These are phyloP conservation scores for Cladophialophora bantiana DNA, from an alignment of 2,329 filamentous ascomycete species.

Conservation along the genomic window DNA sequence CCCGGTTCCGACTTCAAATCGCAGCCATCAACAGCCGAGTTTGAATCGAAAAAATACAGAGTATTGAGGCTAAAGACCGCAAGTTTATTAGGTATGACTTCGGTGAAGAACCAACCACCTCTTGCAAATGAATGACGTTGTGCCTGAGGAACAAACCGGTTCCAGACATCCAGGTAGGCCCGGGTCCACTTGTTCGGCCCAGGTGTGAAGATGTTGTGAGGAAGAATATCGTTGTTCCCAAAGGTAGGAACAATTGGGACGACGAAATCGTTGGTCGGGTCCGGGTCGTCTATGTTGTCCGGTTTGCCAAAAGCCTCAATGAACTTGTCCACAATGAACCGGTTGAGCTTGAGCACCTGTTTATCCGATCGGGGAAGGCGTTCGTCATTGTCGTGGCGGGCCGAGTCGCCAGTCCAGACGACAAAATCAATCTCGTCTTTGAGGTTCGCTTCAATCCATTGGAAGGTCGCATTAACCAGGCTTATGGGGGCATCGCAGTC, in stretches of 20 bases:
- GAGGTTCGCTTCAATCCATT: conserved; percentile 82
- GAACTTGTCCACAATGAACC: conserved; percentile 77
- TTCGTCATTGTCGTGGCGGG: conserved; percentile 88
- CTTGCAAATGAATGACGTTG: conserved; percentile 90
- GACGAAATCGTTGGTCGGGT: conserved; percentile 65
- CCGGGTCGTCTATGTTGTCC: conserved; percentile 56
- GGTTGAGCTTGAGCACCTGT: conserved; percentile 81
- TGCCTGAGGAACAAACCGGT: conserved; percentile 84
- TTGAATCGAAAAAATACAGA: conserved; percentile 93
- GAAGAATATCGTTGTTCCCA: conserved; percentile 97
- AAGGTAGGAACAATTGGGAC: conserved; percentile 89
- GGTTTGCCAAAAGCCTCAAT: conserved; percentile 71
- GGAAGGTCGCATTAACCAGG: conserved; percentile 85
- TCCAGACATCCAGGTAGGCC: conserved; percentile 80
- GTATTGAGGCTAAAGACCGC: conserved; percentile 96
- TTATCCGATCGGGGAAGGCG: conserved; percentile 74
- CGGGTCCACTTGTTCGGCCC: conserved; percentile 89
- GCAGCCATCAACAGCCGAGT: conserved; percentile 93
- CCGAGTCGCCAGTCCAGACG: conserved; percentile 90
- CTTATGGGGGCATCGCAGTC: conserved; percentile 85
- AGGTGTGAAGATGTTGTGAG: conserved; percentile 87
- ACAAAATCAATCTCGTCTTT: conserved; percentile 85
- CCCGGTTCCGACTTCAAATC: conserved; percentile 79
- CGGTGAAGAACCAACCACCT: conserved; percentile 93
- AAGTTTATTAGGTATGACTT: conserved; percentile 84